Percentiles rank a stretch among this genome's conserved stretches.
These are phyloP conservation scores for Rhodotorula sp. DNA, from an alignment of 1,284 basidiomycete genomes.

Conservation along the genomic window DNA sequence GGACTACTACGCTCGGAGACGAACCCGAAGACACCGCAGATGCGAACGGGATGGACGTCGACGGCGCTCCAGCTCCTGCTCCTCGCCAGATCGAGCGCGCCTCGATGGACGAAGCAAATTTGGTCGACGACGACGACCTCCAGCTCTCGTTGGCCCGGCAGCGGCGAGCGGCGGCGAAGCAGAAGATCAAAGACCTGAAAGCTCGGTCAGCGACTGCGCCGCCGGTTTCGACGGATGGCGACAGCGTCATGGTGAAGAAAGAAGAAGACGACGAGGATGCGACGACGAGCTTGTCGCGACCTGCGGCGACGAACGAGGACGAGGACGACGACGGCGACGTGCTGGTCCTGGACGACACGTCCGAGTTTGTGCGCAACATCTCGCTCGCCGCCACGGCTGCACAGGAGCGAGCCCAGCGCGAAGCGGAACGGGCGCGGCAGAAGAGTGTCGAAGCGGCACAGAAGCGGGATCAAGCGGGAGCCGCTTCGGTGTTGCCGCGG, in stretches of 20 bases:
- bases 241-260: conserved; percentile 50
- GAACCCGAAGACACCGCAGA: conserved; percentile 51
- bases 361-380: conserved; percentile 92
- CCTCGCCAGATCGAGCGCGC: conserved; percentile 46
- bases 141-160: conserved; percentile 87
- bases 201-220: conserved; percentile 14
- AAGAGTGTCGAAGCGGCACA: neutral
- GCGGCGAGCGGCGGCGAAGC: conserved; percentile 75
- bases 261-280: conserved; percentile 58
- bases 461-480: conserved; percentile 38
- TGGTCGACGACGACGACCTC: conserved; percentile 97
- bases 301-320: conserved; percentile 53
- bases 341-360: conserved; percentile 92
- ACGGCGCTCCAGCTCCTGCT: conserved; percentile 55
- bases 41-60: conserved; percentile 65
- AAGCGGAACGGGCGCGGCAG: conserved; percentile 42
- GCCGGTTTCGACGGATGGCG: neutral
- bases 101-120: conserved; percentile 57
- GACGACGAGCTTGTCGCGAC: conserved; percentile 44
- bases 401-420: conserved; percentile 49
- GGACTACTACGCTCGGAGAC: conserved; percentile 55
- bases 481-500: conserved; percentile 49
- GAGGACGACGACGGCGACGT: conserved; percentile 35
- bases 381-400: conserved; percentile 48
- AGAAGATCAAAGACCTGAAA: conserved; percentile 66